Conservation (phyloP, 805 yeast genomes). For the Candida takata region DNA sequence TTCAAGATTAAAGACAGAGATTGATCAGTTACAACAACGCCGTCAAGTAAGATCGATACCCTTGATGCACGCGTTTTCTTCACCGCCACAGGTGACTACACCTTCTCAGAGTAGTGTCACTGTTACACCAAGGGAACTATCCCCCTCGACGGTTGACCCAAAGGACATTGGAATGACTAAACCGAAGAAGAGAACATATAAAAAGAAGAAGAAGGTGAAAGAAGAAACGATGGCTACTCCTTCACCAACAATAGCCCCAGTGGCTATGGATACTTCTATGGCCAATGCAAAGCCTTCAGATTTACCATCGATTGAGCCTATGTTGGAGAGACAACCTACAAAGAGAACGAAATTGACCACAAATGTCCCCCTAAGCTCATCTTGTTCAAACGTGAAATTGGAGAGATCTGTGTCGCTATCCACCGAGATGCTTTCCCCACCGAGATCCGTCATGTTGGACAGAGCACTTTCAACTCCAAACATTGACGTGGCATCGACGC, state of each 20-base stretch:
- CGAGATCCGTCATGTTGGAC: conserved; percentile 3
- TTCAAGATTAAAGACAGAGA: conserved; percentile 33
- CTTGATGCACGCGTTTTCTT: too few relatives aligned
- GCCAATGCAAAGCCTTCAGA: too few relatives aligned
- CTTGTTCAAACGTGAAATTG: conserved; percentile 8
- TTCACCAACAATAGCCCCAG: conserved; percentile 17
- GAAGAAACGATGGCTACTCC: conserved; percentile 11
- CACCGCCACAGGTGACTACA: neutral
- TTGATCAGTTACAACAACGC: conserved; percentile 21
- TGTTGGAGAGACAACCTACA: conserved; percentile 7
- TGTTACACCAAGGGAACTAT: conserved; percentile 8
- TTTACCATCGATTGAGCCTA: conserved; percentile 12
- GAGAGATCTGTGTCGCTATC: conserved; percentile 15
- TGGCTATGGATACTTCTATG: conserved; percentile 1
- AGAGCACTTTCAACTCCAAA: conserved; percentile 3
- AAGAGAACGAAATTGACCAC: conserved; percentile 6
- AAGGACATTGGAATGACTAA: conserved; percentile 16
- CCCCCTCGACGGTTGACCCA: conserved; percentile 21
- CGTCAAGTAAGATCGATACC: too few relatives aligned
- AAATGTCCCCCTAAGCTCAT: conserved; percentile 5
- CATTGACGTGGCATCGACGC: too few relatives aligned
- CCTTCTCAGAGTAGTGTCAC: conserved; percentile 2
- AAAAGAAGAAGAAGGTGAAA: conserved; percentile 19
- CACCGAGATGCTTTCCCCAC: conserved; percentile 11
- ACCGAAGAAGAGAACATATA: conserved; percentile 16